Base-by-base conservation (phyloP, 169 alveolate genomes). In the Cryptosporidium andersoni region DNA sequence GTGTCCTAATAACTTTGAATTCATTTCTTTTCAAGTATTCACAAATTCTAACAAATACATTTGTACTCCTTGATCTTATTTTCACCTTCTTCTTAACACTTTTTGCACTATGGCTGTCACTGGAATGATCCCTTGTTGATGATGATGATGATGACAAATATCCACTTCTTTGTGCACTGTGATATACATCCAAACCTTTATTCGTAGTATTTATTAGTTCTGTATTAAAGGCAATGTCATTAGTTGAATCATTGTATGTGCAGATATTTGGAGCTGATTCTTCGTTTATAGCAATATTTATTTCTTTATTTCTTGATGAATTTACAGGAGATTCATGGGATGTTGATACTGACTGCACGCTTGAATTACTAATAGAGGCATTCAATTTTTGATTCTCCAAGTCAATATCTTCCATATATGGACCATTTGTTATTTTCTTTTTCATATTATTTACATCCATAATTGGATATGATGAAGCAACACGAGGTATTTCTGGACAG, bases 291-390 rank as follows among this genome's bases (percentile, higher is more conserved):
- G 16, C 1, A 49, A 49, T 1, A 49, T 11, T 49, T 11, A 49
- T 11, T 11, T 53, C 34, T 6, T 53, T 65, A 14, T 65, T 65
- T 2, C 43, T 67, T 40, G 43, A 53, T 6, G 11, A n/a, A 53
- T 9, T 55, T 4, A 4, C 40, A 2, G 85, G 85, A 5, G 85
- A 74, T 60, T 74, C 85, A 60, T 47, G 42, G 4, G 42, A 39
- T 40, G 85, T 74, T 14, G 85, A 74, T 45, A 74, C 49, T 56
- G 85, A 74, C 40, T 45, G 49, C 9, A 74, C 49, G 39, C 85
- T 74, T 74, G 52, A 66, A 36, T 74, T 66, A 16, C 85, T 63
- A 74, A 45, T 58, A 51, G 81, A 66, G 16, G 81, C 62, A 25
- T 74, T 60, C 34, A 58, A 25, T 9, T 67, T 53, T 11, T 40